Evolutionary conservation across 305 asterid species (phyloP), one percentile per base, ranked within the genome.

Genomic region (Withania somnifera): DNA sequence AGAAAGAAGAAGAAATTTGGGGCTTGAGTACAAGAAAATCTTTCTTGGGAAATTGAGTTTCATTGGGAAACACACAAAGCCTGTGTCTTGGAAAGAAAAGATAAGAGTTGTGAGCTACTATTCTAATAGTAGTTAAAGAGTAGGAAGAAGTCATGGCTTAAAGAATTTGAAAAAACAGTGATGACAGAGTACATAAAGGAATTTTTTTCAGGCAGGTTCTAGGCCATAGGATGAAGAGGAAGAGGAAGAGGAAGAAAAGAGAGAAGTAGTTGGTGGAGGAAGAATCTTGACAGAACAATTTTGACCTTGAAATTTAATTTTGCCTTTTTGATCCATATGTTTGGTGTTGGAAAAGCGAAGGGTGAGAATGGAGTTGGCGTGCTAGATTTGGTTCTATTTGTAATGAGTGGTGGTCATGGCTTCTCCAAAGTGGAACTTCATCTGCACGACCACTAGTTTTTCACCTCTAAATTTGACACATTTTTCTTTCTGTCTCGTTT

Each of bases 341-440:
- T n/a, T n/a, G n/a, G n/a, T n/a, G n/a, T n/a, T n/a, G n/a, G n/a
- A 82, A 78, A 84, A 69, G 83, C 40, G 77, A 50, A 54, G 81
- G 69, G 78, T 81, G 82, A 79, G 83, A 80, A 63, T 83, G 82
- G 88, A 85, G 84, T 87, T 82, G 90, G 90, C 28, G n/a, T 54
- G 87, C 60, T 81, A 69, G 85, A 47, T 81, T 78, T 84, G 86
- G 82, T 82, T 36, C 82, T 86, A 66, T 61, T 79, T 17, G 80
- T 81, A 90, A 90, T 8, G 92, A 84, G 92, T 92, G 94, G 97
- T 88, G 84, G 90, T 56, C 61, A 76, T 86, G 68, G 45, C 76
- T 50, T 83, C 69, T 80, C 82, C 26, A 6, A 40, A 58, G 13
- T 63, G 81, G 84, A 86, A 82, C 4, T 67, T 54, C 80, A 79